These are phyloP conservation scores for Tuber magnatum DNA, from an alignment of 495 filamentous ascomycete genomes.

Conservation along the genomic window DNA sequence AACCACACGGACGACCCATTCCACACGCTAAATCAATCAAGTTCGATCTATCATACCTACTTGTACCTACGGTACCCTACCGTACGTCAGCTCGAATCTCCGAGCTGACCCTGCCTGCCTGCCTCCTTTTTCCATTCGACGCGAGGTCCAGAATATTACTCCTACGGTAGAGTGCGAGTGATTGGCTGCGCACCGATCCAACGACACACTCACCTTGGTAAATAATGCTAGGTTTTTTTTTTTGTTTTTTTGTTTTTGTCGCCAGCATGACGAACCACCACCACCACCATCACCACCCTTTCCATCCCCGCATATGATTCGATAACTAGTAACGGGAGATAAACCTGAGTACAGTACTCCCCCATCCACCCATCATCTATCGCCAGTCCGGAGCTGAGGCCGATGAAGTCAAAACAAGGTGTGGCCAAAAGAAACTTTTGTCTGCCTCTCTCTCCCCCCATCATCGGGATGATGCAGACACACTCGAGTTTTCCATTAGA, in stretches of 20 bases:
- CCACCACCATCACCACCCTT: not conserved
- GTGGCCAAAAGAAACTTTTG: not conserved
- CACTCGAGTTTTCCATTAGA: not conserved
- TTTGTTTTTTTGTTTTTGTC: no score
- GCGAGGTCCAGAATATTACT: not conserved
- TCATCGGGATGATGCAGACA: not conserved
- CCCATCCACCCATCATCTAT: not conserved
- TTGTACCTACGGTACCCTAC: no score
- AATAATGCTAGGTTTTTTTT: no score
- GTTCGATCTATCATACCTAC: not conserved
- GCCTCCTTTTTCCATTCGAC: not conserved
- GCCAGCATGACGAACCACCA: not conserved
- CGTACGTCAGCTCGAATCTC: not conserved
- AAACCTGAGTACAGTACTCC: not conserved
- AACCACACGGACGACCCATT: not conserved
- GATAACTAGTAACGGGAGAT: not conserved
- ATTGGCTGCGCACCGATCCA: not conserved
- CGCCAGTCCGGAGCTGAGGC: not conserved
- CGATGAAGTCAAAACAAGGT: slow-evolving; percentile 4
- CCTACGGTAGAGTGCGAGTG: not conserved
- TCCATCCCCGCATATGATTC: not conserved
- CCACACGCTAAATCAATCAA: not conserved
- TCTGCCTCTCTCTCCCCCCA: no score
- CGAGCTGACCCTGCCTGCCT: not conserved
- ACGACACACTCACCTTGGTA: not conserved